These are phyloP conservation scores for Paramyrothecium sp. DNA, from an alignment of 2,329 filamentous ascomycete species.

Conservation along the genomic window DNA sequence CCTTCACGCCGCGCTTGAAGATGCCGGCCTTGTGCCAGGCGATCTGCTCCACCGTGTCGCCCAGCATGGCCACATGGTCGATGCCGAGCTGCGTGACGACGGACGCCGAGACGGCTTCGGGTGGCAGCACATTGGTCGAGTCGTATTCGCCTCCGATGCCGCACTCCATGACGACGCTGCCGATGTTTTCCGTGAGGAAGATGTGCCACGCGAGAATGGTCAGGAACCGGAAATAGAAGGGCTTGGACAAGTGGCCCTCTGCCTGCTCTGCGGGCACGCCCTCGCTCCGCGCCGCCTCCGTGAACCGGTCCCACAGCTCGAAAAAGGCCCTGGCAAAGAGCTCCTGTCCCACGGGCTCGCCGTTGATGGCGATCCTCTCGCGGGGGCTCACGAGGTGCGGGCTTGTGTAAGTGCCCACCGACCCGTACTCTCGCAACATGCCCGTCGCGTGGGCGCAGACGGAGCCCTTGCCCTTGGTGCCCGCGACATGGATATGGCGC, in stretches of 20 bases:
- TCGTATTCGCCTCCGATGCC: slow-evolving; percentile 95
- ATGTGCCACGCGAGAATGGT: slow-evolving; percentile 85
- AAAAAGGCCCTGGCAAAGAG: slow-evolving; percentile 78
- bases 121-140: slow-evolving; percentile 77
- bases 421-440: slow-evolving; percentile 57
- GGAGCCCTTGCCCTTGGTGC: slow-evolving; percentile 93
- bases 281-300: slow-evolving; percentile 31
- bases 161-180: slow-evolving; percentile 82
- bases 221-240: slow-evolving; percentile 89
- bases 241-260: slow-evolving; percentile 64
- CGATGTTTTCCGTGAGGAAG: slow-evolving; percentile 74
- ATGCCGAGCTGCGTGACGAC: slow-evolving; percentile 81
- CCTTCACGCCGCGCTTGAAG: slow-evolving; percentile 61
- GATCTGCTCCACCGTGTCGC: slow-evolving; percentile 75
- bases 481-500: slow-evolving; percentile 76
- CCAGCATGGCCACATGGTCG: slow-evolving; percentile 81
- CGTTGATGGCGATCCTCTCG: slow-evolving; percentile 81
- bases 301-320: slow-evolving; percentile 72
- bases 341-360: slow-evolving; percentile 64
- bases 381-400: slow-evolving; percentile 82
- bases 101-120: slow-evolving; percentile 62
- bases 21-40: slow-evolving; percentile 92
- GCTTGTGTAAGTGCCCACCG: slow-evolving; percentile 78
- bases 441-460: slow-evolving; percentile 81
- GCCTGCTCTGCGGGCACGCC: slow-evolving; percentile 37